Percentiles rank a stretch among this genome's conserved stretches.
Evolutionary conservation across 2,329 filamentous ascomycete species (phyloP).

Genomic region (Chaetomiaceae sp.): DNA sequence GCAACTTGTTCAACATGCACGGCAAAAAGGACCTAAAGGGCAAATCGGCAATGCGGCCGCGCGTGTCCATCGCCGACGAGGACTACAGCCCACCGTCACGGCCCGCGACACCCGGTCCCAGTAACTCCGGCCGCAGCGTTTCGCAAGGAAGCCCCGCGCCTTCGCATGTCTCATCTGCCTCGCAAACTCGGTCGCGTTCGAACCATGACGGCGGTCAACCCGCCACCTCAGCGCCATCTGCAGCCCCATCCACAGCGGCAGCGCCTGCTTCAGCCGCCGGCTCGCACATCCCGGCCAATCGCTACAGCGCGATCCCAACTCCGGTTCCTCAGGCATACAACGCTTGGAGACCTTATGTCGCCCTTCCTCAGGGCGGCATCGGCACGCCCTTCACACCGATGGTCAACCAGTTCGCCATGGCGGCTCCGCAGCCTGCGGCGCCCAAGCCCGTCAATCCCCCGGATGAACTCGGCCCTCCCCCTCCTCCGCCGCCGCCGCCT

Average conservation of each 20-base stretch:
- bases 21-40: neutral
- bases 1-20: neutral
- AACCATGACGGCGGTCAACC: neutral
- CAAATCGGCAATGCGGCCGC: neutral
- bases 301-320: neutral
- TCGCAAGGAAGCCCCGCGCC: constrained; percentile 4
- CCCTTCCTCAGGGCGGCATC: neutral
- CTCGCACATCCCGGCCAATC: neutral
- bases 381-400: neutral
- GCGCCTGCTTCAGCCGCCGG: neutral
- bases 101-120: neutral
- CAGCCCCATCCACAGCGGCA: neutral
- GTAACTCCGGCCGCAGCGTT: neutral
- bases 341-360: neutral
- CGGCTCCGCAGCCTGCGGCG: neutral
- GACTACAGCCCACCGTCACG: neutral
- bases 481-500: constrained; percentile 10
- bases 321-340: neutral
- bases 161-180: neutral
- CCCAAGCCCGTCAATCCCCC: constrained; percentile 9
- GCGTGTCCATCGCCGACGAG: neutral
- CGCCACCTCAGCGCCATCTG: neutral
- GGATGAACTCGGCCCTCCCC: constrained; percentile 8
- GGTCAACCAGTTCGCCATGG: neutral
- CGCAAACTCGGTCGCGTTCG: neutral